These are phyloP conservation scores for Cutaneotrichosporon cyanovorans DNA, from an alignment of 1,284 basidiomycete species.

Conservation along the genomic window DNA sequence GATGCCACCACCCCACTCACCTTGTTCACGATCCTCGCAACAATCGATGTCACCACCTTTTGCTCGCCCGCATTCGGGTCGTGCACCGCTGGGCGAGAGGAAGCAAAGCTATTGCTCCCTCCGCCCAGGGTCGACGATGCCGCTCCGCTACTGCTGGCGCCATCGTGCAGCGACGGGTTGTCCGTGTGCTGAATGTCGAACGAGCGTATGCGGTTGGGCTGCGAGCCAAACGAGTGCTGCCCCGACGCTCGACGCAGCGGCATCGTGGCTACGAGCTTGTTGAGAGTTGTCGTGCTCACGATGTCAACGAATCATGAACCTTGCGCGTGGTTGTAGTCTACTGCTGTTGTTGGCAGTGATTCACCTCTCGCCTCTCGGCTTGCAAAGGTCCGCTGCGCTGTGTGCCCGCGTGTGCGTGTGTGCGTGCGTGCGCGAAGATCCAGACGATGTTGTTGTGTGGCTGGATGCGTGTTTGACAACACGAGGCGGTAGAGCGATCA, in stretches of 20 bases:
- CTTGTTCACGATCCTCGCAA: conserved; percentile 36
- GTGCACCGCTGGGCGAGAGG: conserved; percentile 8
- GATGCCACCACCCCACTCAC: too few relatives aligned
- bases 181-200: conserved; percentile 18
- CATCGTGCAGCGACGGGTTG: conserved; percentile 16
- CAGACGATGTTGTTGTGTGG: too few relatives aligned
- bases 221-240: conserved; percentile 15
- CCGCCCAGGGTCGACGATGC: too few relatives aligned
- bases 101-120: not conserved
- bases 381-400: too few relatives aligned
- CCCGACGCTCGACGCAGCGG: conserved; percentile 20
- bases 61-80: conserved; percentile 22
- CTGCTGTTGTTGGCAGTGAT: too few relatives aligned
- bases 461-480: too few relatives aligned
- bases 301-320: not conserved
- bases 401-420: too few relatives aligned
- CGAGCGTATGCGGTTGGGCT: conserved; percentile 13
- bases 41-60: conserved; percentile 32
- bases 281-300: not conserved
- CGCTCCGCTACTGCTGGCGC: not conserved
- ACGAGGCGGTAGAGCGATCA: too few relatives aligned
- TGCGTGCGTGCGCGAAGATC: too few relatives aligned
- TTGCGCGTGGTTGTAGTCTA: not conserved
- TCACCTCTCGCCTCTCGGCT: too few relatives aligned
- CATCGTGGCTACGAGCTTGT: conserved; percentile 9